A percentile compares a stretch with the other conserved stretches of the same genome.
phyloP scores from a whole-genome alignment of 2,329 filamentous ascomycete species.

The Dothistroma septosporum region DNA sequence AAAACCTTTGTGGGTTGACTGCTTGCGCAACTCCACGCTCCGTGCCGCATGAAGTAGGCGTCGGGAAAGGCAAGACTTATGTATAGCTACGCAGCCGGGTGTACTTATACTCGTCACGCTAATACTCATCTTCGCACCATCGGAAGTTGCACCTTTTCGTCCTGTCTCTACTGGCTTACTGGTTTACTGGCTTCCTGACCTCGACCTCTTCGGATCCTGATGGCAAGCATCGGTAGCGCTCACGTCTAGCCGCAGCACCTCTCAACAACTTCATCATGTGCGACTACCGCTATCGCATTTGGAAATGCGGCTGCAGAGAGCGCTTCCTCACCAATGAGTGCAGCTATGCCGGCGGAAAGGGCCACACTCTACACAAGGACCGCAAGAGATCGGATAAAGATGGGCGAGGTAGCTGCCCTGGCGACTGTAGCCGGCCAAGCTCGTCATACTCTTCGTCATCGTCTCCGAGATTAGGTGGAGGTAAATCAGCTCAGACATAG shows the following conservation, averaged over 20 bases:
- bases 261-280: slow-evolving; percentile 2
- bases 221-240: background rate
- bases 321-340: slow-evolving; percentile 9
- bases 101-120: background rate
- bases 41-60: background rate
- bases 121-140: background rate
- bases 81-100: background rate
- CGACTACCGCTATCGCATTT: slow-evolving; percentile 8
- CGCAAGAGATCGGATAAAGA: slow-evolving; percentile 3
- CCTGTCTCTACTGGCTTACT: background rate
- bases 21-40: background rate
- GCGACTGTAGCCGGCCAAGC: slow-evolving; percentile 1
- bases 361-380: slow-evolving; percentile 10
- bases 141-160: background rate
- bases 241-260: background rate
- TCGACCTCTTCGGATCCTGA: background rate
- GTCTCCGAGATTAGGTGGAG: background rate
- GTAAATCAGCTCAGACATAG: background rate
- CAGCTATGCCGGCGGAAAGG: slow-evolving; percentile 1
- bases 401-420: slow-evolving; percentile 3
- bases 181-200: background rate
- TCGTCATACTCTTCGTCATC: background rate
- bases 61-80: background rate
- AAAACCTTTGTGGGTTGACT: background rate
- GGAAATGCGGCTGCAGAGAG: slow-evolving; percentile 10